These are phyloP conservation scores for Bondarzewia mesenterica DNA, from an alignment of 1,284 basidiomycete species.

Conservation along the genomic window DNA sequence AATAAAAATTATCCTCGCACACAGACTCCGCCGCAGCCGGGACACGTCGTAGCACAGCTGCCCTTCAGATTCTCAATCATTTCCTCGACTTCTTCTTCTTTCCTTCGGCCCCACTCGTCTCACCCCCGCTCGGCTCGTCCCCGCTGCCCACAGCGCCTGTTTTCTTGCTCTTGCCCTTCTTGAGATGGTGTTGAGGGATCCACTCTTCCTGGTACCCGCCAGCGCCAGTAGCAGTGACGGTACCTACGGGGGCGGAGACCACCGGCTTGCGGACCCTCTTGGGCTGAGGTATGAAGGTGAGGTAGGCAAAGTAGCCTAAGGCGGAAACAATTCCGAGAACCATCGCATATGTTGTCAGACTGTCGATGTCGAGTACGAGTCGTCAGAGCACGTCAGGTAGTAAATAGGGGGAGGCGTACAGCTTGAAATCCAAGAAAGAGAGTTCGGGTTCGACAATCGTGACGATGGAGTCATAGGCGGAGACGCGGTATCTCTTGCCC, in stretches of 20 bases:
- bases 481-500: conserved; percentile 51
- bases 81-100: conserved; percentile 54
- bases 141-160: conserved; percentile 45
- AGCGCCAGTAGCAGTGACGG: conserved; percentile 60
- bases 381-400: background rate
- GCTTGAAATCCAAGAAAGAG: conserved; percentile 74
- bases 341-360: conserved; percentile 71
- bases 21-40: too few relatives aligned
- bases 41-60: too few relatives aligned
- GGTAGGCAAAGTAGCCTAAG: conserved; percentile 61
- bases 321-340: conserved; percentile 60
- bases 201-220: conserved; percentile 85
- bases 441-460: conserved; percentile 77
- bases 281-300: conserved; percentile 54
- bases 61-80: conserved; percentile 24
- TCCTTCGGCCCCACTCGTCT: conserved; percentile 51
- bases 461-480: conserved; percentile 74
- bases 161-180: conserved; percentile 51
- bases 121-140: conserved; percentile 56
- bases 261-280: conserved; percentile 21
- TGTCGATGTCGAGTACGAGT: conserved; percentile 21
- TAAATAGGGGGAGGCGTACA: conserved; percentile 40
- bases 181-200: conserved; percentile 85
- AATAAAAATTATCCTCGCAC: too few relatives aligned
- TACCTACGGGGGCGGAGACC: conserved; percentile 49